A percentile compares a stretch with the other conserved stretches of the same genome.
phyloP scores from a whole-genome alignment of 1,139 yeast species.

The Pneumocystis canis region DNA sequence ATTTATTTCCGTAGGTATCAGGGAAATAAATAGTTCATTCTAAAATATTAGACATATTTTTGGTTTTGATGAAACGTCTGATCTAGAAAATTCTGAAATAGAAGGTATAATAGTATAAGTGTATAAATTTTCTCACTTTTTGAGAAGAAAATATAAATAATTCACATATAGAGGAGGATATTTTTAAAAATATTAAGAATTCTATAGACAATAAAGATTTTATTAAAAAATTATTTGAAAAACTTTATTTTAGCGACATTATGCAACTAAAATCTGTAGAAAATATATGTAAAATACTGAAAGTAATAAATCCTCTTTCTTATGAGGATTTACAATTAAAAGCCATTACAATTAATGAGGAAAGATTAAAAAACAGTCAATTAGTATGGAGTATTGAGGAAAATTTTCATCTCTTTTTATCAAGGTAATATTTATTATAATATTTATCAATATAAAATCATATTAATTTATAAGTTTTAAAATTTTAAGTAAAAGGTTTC shows the following conservation, averaged over 20 bases:
- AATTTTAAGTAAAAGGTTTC: constrained; percentile 13
- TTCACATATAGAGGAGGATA: constrained; percentile 59
- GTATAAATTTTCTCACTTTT: neutral
- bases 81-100: constrained; percentile 32
- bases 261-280: constrained; percentile 57
- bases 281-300: constrained; percentile 62
- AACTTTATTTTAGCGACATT: constrained; percentile 56
- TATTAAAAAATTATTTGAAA: constrained; percentile 26
- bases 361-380: constrained; percentile 40
- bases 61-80: constrained; percentile 34
- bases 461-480: neutral
- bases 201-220: constrained; percentile 26
- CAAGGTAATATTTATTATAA: constrained; percentile 27
- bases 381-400: constrained; percentile 48
- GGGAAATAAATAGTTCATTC: neutral
- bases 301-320: constrained; percentile 49
- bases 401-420: constrained; percentile 45
- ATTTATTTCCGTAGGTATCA: constrained; percentile 36
- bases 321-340: constrained; percentile 20
- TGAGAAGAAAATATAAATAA: constrained; percentile 44
- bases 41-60: constrained; percentile 42
- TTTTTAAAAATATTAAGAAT: constrained; percentile 47
- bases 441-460: neutral
- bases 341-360: constrained; percentile 15
- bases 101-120: constrained; percentile 30